Base-by-base conservation (phyloP, 2,329 filamentous ascomycete genomes). In the Meredithiella fracta region DNA sequence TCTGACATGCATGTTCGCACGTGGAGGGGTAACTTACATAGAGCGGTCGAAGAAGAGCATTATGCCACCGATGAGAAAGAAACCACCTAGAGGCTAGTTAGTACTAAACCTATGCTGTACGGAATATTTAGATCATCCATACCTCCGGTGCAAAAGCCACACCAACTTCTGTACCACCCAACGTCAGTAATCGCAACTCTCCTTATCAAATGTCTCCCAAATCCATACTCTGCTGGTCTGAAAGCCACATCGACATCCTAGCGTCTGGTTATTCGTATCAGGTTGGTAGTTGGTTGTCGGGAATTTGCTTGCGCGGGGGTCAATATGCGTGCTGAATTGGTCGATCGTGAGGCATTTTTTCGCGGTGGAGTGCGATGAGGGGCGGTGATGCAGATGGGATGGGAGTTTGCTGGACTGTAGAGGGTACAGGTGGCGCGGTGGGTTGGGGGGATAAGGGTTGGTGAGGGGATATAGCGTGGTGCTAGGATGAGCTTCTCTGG, bases 131-230 rank as follows among this genome's bases (percentile, higher is more conserved):
- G 26, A 5, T n/a, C 7, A 25, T 20, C 62, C 86, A 63, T 83
- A 95, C 90, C 91, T 66, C 89, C 91, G 66, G 88, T 92, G 78
- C 92, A 97, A 98, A 98, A 67, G 90, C 87, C 60, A 96, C 90
- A 63, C 92, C 92, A 65, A 97, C 85, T 71, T 98, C 92, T 97
- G 65, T 63, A 57, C 5, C 11, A 42, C 4, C 11, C 6, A 42
- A 42, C 5, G 29, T 34, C 29, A 34, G 29, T 11, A 34, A 34
- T 34, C 29, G 11, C 11, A 34, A 34, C 11, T 34, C 29, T 34
- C 29, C 3, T n/a, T 44, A 15, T 44, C 23, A 31, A 37, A 26
- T 14, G 34, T 15, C 37, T 23, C 22, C 44, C 20, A 49, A 25
- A 17, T 8, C 38, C 51, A 66, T 77, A 95, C 91, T 97, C 71